A percentile compares a stretch with the other conserved stretches of the same genome.
Conservation (phyloP, 2,329 filamentous ascomycete genomes). For the Hypomyces rosellus region DNA sequence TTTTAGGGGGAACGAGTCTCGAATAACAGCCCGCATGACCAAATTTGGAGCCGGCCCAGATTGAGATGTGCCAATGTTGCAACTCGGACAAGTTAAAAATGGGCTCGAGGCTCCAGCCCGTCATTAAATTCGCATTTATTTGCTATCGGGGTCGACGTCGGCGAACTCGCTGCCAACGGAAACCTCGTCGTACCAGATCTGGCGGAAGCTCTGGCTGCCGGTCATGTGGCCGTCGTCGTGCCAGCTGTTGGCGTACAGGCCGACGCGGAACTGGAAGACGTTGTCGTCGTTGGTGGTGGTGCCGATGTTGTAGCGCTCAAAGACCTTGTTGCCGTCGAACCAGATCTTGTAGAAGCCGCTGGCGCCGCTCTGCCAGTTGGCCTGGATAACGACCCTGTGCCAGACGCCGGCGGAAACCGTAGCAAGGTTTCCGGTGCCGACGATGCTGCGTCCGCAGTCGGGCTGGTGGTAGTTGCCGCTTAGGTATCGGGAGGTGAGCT, state of each 20-base stretch:
- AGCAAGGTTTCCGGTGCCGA: constrained; percentile 22
- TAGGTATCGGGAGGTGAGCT: constrained; percentile 35
- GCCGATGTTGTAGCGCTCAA: constrained; percentile 30
- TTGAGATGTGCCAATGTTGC: too few relatives aligned
- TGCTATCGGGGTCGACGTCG: constrained; percentile 17
- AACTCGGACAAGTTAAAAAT: too few relatives aligned
- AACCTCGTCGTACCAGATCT: constrained; percentile 45
- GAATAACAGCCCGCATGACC: too few relatives aligned
- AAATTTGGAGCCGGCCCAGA: too few relatives aligned
- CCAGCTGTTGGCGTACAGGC: constrained; percentile 32
- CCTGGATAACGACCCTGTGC: constrained; percentile 41
- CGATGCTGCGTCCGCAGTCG: constrained; percentile 17
- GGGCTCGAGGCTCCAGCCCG: too few relatives aligned
- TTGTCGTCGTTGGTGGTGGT: constrained; percentile 38
- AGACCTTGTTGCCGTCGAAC: constrained; percentile 39
- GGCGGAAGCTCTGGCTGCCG: constrained; percentile 35
- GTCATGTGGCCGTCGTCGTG: constrained; percentile 34
- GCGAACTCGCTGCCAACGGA: constrained; percentile 32
- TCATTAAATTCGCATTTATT: too few relatives aligned
- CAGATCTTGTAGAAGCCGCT: constrained; percentile 41
- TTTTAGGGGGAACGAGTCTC: too few relatives aligned
- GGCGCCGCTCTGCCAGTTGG: constrained; percentile 36
- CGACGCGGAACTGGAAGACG: constrained; percentile 39
- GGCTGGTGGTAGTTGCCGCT: constrained; percentile 19
- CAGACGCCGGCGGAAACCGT: constrained; percentile 38